Conservation (phyloP, 306 rosid genomes). For the Cicer cuneatum region DNA sequence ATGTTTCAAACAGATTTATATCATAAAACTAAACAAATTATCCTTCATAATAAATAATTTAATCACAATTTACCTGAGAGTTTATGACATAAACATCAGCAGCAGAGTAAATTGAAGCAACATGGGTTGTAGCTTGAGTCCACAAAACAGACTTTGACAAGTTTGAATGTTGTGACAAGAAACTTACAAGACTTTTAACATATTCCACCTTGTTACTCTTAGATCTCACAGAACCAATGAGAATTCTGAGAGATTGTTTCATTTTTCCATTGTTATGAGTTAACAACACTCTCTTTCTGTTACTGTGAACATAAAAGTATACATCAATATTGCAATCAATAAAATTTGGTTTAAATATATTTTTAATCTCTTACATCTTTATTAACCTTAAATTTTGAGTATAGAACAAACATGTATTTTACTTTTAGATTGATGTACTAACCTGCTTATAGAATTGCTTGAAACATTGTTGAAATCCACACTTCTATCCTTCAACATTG, state of each 20-base stretch:
- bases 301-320: conserved; percentile 38
- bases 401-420: too few relatives aligned
- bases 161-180: conserved; percentile 66
- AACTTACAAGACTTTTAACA: conserved; percentile 68
- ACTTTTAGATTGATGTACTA: neutral
- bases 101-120: conserved; percentile 87
- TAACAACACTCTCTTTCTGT: conserved; percentile 45
- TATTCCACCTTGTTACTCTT: conserved; percentile 90
- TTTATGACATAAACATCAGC: conserved; percentile 92
- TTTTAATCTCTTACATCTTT: too few relatives aligned
- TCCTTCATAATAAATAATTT: neutral
- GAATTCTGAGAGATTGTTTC: conserved; percentile 59
- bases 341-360: neutral
- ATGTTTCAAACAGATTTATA: too few relatives aligned
- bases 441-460: conserved; percentile 44
- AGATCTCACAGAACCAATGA: conserved; percentile 92
- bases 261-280: conserved; percentile 41
- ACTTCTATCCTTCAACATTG: conserved; percentile 41
- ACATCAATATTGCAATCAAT: conserved; percentile 44
- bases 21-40: neutral
- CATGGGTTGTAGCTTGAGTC: conserved; percentile 81
- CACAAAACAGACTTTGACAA: conserved; percentile 82
- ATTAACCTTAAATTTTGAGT: too few relatives aligned
- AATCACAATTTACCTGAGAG: conserved; percentile 74
- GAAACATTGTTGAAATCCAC: conserved; percentile 46